A percentile compares a stretch with the other conserved stretches of the same genome.
Evolutionary conservation across 495 filamentous ascomycete species (phyloP).

Genomic region (Aspergillus cristatus): DNA sequence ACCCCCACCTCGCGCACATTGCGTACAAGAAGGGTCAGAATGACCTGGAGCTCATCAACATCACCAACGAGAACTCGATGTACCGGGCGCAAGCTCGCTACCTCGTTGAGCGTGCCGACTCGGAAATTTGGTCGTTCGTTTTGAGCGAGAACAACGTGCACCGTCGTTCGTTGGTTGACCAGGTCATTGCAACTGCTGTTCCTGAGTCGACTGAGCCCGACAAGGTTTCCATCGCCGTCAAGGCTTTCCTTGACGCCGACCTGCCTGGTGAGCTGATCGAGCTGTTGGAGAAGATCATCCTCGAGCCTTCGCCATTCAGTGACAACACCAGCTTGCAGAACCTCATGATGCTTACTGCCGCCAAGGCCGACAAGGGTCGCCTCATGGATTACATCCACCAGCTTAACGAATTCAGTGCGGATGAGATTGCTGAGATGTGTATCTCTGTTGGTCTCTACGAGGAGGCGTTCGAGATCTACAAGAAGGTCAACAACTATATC

Average conservation of each 20-base stretch:
- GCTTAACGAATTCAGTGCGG: slow-evolving; percentile 77
- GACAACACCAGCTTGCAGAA: slow-evolving; percentile 97
- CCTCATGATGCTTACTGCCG: slow-evolving; percentile 90
- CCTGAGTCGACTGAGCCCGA: slow-evolving; percentile 90
- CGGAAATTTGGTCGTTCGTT: slow-evolving; percentile 90
- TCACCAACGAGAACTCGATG: slow-evolving; percentile 99
- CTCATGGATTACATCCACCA: slow-evolving; percentile 96
- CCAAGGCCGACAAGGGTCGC: slow-evolving; percentile 90
- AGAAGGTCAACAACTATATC: slow-evolving; percentile 86
- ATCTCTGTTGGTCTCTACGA: slow-evolving; percentile 91
- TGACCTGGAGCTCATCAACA: slow-evolving; percentile 91
- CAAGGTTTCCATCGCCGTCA: slow-evolving; percentile 90
- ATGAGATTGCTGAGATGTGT: slow-evolving; percentile 88
- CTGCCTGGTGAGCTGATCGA: slow-evolving; percentile 93
- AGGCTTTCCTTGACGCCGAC: slow-evolving; percentile 82
- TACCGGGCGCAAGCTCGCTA: slow-evolving; percentile 95
- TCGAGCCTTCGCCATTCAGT: slow-evolving; percentile 94
- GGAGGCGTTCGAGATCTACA: slow-evolving; percentile 97
- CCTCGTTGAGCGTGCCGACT: slow-evolving; percentile 80
- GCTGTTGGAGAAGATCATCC: slow-evolving; percentile 96
- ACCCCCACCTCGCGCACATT: slow-evolving; percentile 94
- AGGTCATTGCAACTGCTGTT: slow-evolving; percentile 93
- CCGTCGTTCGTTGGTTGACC: slow-evolving; percentile 86
- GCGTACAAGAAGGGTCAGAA: slow-evolving; percentile 96
- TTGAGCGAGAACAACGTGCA: slow-evolving; percentile 93